Evolutionary conservation across 169 alveolate genomes (phyloP), one percentile per base, ranked within the genome.

Genomic region (Toxoplasma gondii): DNA sequence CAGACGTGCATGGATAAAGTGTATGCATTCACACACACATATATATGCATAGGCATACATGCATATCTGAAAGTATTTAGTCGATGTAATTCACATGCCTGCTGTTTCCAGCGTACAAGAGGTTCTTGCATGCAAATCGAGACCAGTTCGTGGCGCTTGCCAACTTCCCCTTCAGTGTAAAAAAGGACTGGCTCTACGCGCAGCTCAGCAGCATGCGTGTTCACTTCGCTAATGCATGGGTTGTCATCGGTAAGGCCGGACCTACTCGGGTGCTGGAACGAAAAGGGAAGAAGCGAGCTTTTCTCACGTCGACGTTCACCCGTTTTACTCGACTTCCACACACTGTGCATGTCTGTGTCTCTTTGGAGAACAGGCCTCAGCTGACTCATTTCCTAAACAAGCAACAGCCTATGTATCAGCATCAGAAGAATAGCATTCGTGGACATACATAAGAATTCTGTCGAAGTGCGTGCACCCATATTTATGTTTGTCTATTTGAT

Each of bases 181-280:
- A 88, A 31, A 88, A 88, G 54, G 87, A 44, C 36, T 88, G 93
- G 93, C 49, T 88, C 84, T 43, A 49, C 93, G 93, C 93, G 36
- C 93, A 88, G 58, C 58, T 88, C 29, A 88, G 84, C 84, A 67
- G 87, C 84, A 58, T 88, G 81, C 82, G 93, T 9, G 93, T 88
- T 54, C 81, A 88, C 84, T 88, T 88, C 38, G 81, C 93, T 22
- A 24, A 58, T 31, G 45, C 87, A 10, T 88, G 93, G 93, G 19
- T 88, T 29, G 93, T 67, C n/a, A 5, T 88, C 31, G 87, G 93
- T 88, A 24, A 39, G 93, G 43, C 27, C 58, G 12, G 22, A 2
- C 12, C 58, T 7, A 12, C 58, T 4, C 58, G 86, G 22, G 39
- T 7, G 12, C 4, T 4, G 39, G 58, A 49, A 49, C 22, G 58